A percentile compares a stretch with the other conserved stretches of the same genome.
These are phyloP conservation scores for Parathielavia appendiculata DNA, from an alignment of 495 filamentous ascomycete species.

Conservation along the genomic window DNA sequence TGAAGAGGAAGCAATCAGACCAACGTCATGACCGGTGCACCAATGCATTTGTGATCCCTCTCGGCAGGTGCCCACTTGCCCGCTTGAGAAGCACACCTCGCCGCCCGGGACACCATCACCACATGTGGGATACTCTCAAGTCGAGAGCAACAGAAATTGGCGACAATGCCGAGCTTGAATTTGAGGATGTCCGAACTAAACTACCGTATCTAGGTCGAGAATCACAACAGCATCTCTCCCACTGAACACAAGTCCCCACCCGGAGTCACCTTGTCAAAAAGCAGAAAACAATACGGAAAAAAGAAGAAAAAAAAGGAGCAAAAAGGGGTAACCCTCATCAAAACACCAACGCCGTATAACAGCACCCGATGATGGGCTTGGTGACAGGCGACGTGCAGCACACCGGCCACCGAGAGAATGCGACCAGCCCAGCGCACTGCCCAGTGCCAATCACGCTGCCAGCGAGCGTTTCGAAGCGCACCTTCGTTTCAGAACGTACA, in stretches of 20 bases:
- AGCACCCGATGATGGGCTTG: constrained; percentile 24
- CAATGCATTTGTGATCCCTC: neutral
- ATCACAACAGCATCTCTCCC: constrained; percentile 17
- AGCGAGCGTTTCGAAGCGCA: constrained; percentile 11
- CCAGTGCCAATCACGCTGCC: constrained; percentile 21
- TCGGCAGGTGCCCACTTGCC: neutral
- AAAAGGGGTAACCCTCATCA: too few relatives aligned
- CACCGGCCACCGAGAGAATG: constrained; percentile 37
- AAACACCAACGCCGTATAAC: neutral
- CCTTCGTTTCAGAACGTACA: neutral
- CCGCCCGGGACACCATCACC: neutral
- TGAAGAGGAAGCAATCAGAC: neutral
- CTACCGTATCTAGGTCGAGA: neutral
- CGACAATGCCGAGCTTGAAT: constrained; percentile 17
- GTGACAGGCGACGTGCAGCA: constrained; percentile 38
- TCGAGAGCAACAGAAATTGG: neutral
- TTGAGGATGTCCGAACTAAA: constrained; percentile 9
- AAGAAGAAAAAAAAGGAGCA: too few relatives aligned
- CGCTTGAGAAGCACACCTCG: too few relatives aligned
- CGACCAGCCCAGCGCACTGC: constrained; percentile 48
- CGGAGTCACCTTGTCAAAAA: constrained; percentile 13
- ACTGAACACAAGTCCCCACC: constrained; percentile 21
- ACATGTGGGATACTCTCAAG: neutral
- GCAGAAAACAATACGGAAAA: neutral
- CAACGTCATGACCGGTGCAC: neutral